Percentiles rank a stretch among this genome's conserved stretches.
These are phyloP conservation scores for Penicillium cosmopolitanum DNA, from an alignment of 495 filamentous ascomycete genomes.

Conservation along the genomic window DNA sequence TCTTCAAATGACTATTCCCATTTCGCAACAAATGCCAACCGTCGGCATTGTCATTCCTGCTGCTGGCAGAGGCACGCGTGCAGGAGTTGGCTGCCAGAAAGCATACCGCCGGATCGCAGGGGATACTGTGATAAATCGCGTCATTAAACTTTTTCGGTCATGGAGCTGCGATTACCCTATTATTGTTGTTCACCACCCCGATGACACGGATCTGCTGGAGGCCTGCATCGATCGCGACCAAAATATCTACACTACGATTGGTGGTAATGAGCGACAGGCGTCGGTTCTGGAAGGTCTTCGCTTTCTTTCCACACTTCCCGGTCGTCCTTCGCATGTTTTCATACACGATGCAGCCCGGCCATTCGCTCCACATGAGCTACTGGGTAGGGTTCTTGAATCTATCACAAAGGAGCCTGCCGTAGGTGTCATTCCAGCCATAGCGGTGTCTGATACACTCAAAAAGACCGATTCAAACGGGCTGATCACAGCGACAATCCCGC, in stretches of 20 bases:
- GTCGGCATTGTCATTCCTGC: conserved; percentile 14
- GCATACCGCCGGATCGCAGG: conserved; percentile 14
- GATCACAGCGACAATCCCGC: conserved; percentile 12
- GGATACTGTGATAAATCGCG: conserved; percentile 16
- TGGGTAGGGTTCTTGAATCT: conserved; percentile 1
- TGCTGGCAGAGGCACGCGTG: conserved; percentile 14
- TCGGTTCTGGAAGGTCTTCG: conserved; percentile 13
- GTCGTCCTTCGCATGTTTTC: conserved; percentile 12
- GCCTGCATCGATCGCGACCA: conserved; percentile 12
- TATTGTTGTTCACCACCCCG: conserved; percentile 9
- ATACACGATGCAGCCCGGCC: conserved; percentile 17
- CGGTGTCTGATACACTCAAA: conserved; percentile 14
- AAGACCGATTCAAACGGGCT: conserved; percentile 8
- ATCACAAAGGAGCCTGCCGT: conserved; percentile 7
- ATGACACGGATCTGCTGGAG: conserved; percentile 6
- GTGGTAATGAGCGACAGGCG: conserved; percentile 10
- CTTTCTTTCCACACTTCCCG: conserved; percentile 8
- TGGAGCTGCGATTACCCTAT: conserved; percentile 10
- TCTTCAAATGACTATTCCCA: neutral
- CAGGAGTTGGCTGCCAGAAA: conserved; percentile 14
- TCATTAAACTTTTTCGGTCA: conserved; percentile 11
- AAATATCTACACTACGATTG: conserved; percentile 10
- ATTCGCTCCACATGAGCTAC: conserved; percentile 7
- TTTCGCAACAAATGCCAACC: neutral
- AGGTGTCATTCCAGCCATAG: conserved; percentile 12